Evolutionary conservation across 1,284 basidiomycete species (phyloP), one percentile per base, ranked within the genome.

Genomic region (Gyrodon tennesseensis): DNA sequence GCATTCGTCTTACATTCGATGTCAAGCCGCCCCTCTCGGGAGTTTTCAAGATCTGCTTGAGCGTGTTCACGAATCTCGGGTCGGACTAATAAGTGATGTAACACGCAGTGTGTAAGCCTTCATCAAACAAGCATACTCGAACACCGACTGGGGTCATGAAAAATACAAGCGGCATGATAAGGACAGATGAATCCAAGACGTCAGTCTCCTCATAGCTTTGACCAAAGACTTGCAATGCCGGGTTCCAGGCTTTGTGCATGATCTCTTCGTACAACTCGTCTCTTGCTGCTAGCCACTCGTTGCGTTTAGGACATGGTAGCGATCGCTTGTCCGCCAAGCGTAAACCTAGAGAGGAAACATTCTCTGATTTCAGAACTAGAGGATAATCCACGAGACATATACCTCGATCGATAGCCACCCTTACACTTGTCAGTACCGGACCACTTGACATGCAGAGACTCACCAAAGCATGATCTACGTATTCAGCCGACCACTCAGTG

Each of bases 331-430:
- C 93, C 5, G 93, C 92, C 25, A 97, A 83, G 21, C 94, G 90
- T 7, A 97, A 82, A 5, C 93, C 89, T 89, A 60, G 12, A 39
- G 15, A 19, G 40, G 3, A 11, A 49, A 9, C 9, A 21, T 40
- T 6, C 5, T 1, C 34, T 54, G 12, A 37, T 44, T 27, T 16
- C 7, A 46, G 62, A 7, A 15, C 18, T 5, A 39, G 15, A 46
- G 16, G 12, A 46, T 27, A 16, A 46, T 31, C 19, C n/a, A 56
- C 7, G 8, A 40, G 9, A 51, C 31, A 59, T 75, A 51, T 69
- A 85, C 90, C 93, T 80, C 93, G 83, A 72, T 97, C 94, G 64
- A 97, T 87, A 0, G 94, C 94, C 55, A 97, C 94, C 93, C 91
- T 91, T 68, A 48, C 46, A 44, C 12, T 34, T 27, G 49, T 72